Percentiles rank a stretch among this genome's conserved stretches.
Evolutionary conservation across 1,284 basidiomycete species (phyloP).

Genomic region (Neonothopanus nambi): DNA sequence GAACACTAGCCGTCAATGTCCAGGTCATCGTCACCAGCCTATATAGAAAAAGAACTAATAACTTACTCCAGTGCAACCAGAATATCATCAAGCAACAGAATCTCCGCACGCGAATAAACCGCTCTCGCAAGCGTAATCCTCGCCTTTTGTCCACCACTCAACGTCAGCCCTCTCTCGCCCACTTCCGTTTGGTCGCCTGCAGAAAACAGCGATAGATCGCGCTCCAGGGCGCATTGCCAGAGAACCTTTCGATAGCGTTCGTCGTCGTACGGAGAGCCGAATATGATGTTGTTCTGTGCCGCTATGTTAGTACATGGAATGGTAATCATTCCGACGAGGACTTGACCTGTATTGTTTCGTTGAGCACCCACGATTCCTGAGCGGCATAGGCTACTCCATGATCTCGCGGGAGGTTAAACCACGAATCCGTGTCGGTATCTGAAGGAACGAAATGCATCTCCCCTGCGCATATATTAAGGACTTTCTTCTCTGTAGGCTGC

Average conservation of each 20-base stretch:
- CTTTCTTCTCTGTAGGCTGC: no score
- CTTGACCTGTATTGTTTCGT: slow-evolving; percentile 33
- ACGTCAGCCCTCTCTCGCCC: slow-evolving; percentile 57
- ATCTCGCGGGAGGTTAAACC: slow-evolving; percentile 64
- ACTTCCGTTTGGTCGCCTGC: slow-evolving; percentile 57
- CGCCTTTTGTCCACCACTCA: slow-evolving; percentile 76
- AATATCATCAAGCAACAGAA: slow-evolving; percentile 68
- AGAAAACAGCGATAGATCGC: slow-evolving; percentile 60
- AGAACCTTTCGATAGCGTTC: slow-evolving; percentile 71
- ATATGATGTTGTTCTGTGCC: slow-evolving; percentile 79
- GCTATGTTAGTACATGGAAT: neutral
- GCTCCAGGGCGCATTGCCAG: slow-evolving; percentile 55
- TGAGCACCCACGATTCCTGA: slow-evolving; percentile 72
- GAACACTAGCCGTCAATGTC: slow-evolving; percentile 41
- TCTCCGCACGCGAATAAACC: slow-evolving; percentile 61
- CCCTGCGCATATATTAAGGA: slow-evolving; percentile 28
- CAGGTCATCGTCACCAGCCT: neutral
- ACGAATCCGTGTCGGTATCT: slow-evolving; percentile 51
- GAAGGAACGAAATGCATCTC: slow-evolving; percentile 66
- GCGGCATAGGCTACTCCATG: slow-evolving; percentile 74
- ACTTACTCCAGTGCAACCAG: slow-evolving; percentile 53
- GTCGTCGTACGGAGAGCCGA: slow-evolving; percentile 74
- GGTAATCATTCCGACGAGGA: no score
- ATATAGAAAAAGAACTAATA: neutral
- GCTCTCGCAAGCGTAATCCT: slow-evolving; percentile 73